These are phyloP conservation scores for Poa pratensis DNA, from an alignment of 176 grass and related monocot genomes.

Conservation along the genomic window DNA sequence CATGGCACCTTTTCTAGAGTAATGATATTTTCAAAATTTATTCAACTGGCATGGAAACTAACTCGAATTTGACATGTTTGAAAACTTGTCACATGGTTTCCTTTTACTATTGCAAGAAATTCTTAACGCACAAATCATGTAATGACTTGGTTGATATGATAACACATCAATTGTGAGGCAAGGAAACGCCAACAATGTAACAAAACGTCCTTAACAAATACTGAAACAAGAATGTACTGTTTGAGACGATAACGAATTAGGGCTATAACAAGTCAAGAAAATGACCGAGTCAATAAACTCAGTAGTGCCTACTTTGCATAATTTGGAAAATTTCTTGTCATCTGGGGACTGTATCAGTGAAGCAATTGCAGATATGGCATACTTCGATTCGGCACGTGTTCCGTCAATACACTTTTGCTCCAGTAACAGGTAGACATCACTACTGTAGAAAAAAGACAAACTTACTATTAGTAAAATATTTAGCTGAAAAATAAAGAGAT, in stretches of 20 bases:
- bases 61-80: not conserved
- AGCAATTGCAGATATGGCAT: constrained; percentile 73
- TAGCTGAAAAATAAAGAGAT: not conserved
- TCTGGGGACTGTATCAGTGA: constrained; percentile 53
- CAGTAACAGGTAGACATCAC: constrained; percentile 73
- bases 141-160: constrained; percentile 14
- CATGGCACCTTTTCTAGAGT: constrained; percentile 3
- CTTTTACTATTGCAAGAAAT: constrained; percentile 17
- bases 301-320: constrained; percentile 62
- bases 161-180: not conserved
- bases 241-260: not conserved
- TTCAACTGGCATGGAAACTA: not conserved
- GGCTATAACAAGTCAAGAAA: constrained; percentile 14
- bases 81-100: not conserved
- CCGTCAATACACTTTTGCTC: constrained; percentile 91
- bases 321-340: constrained; percentile 60
- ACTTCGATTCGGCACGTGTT: constrained; percentile 88
- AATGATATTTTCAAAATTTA: not conserved
- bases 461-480: constrained; percentile 37
- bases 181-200: constrained; percentile 19
- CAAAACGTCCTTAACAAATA: constrained; percentile 9
- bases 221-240: constrained; percentile 24
- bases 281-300: not conserved
- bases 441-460: constrained; percentile 46
- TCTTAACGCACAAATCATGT: constrained; percentile 2